Conservation (phyloP, 129 eudicot genomes). For the Apium graveolens region DNA sequence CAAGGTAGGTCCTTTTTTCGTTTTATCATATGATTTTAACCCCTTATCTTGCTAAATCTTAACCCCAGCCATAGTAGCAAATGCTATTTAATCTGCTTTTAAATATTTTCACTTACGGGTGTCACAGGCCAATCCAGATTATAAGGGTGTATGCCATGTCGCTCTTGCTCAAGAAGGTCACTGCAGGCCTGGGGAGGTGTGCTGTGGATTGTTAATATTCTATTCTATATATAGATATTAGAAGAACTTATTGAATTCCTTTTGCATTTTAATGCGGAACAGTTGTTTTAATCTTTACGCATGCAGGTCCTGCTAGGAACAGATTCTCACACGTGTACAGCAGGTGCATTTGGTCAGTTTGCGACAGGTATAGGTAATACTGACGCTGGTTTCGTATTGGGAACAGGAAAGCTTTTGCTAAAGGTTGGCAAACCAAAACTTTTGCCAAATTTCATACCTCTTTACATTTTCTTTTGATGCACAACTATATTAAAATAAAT, state of each 20-base stretch:
- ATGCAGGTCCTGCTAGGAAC: slow-evolving; percentile 87
- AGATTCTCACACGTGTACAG: slow-evolving; percentile 96
- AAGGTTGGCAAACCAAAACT: slow-evolving; percentile 40
- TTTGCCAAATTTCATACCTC: not conserved
- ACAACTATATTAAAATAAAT: not conserved
- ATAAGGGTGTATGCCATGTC: slow-evolving; percentile 96
- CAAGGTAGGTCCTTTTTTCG: slow-evolving; percentile 34
- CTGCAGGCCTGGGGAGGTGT: slow-evolving; percentile 99
- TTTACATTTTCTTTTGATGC: not conserved
- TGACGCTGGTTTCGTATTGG: slow-evolving; percentile 93
- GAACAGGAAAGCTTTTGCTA: slow-evolving; percentile 91
- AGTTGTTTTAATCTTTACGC: slow-evolving; percentile 7
- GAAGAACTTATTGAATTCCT: not conserved
- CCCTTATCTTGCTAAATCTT: slow-evolving; percentile 8
- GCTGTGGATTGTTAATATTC: not conserved
- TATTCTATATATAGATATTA: not conserved
- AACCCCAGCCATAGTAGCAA: not conserved
- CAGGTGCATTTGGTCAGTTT: slow-evolving; percentile 99
- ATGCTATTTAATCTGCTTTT: slow-evolving; percentile 7
- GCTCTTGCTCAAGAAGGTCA: slow-evolving; percentile 99
- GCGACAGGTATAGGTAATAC: slow-evolving; percentile 95
- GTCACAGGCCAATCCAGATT: slow-evolving; percentile 91
- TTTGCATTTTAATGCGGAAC: not conserved
- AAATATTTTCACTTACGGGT: not conserved
- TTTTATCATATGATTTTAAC: not conserved